Base-by-base conservation (phyloP, 2,329 filamentous ascomycete genomes). In the Aspergillus japonicus region DNA sequence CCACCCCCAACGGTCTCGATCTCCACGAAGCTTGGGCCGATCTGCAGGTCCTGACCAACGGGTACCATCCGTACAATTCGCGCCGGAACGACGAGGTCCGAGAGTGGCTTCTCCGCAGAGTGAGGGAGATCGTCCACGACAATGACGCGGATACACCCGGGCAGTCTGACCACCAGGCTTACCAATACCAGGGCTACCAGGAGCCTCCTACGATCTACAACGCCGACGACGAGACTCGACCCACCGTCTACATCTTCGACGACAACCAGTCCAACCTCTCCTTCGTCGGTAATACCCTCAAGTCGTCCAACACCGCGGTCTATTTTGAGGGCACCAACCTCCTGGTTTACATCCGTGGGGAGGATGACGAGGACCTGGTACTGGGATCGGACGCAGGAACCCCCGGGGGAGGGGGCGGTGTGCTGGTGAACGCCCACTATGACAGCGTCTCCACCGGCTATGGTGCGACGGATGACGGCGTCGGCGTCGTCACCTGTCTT, bases 271-370 rank as follows among this genome's bases (percentile, higher is more conserved):
- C 91, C 33, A 98, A 97, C 70, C 84, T 91, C 56, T 95, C 92
- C 1, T 88, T 83, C 42, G 86, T 86, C 48, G 78, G 81, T 5
- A 78, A 78, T 56, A 74, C 70, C 2, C 73, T 76, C 42, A 70
- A 73, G 1, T 67, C 66, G 24, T 61, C 77, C 19, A 59, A 77
- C 59, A 51, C 76, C 21, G 82, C 80, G 12, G 85, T 91, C 31
- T 97, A 98, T 73, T 97, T 96, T 68, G 93, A 98, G n/a, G 91
- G 92, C 33, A 94, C 87, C 63, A 99, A 98, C 69, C 87, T 97
- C 65, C 88, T 97, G 63, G 88, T 96, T 42, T 96, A 97, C 70
- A 90, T 99, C 60, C 88, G 91, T 50, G 95, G 95, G 33, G 86
- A 83, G 42, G 85, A 92, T 55, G 91, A 94, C 65, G 85, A 88